phyloP scores from a whole-genome alignment of 1,284 basidiomycete genomes.

The Butyriboletus regius region DNA sequence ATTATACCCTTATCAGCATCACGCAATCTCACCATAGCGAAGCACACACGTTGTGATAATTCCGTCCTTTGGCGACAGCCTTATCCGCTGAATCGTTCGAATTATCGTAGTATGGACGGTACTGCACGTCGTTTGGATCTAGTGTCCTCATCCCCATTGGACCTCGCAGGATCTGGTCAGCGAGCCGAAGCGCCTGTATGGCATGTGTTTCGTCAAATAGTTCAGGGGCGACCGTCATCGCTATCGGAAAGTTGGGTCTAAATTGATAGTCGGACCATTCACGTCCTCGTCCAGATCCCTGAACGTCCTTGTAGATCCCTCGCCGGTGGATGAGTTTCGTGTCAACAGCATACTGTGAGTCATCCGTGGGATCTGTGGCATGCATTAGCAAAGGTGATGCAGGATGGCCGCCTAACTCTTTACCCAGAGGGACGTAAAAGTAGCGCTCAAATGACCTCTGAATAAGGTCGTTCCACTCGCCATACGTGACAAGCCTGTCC shows the following conservation, averaged over 20 bases:
- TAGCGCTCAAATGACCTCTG: slow-evolving; percentile 82
- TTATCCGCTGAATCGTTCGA: slow-evolving; percentile 79
- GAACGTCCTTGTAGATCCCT: slow-evolving; percentile 98
- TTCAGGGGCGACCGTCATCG: slow-evolving; percentile 96
- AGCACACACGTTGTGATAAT: slow-evolving; percentile 68
- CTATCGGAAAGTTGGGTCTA: slow-evolving; percentile 86
- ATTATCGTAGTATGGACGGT: slow-evolving; percentile 86
- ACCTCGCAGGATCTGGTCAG: slow-evolving; percentile 68
- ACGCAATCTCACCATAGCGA: neutral
- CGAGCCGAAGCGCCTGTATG: slow-evolving; percentile 66
- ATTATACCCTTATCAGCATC: slow-evolving; percentile 9
- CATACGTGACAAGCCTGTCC: slow-evolving; percentile 73
- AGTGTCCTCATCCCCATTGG: slow-evolving; percentile 93
- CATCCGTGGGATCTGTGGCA: slow-evolving; percentile 58
- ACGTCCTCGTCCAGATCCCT: slow-evolving; percentile 75
- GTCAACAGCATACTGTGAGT: slow-evolving; percentile 67
- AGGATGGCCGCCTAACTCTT: slow-evolving; percentile 17
- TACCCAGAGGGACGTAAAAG: slow-evolving; percentile 84
- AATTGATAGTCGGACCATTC: slow-evolving; percentile 97
- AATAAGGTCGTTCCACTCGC: slow-evolving; percentile 82
- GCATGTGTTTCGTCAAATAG: slow-evolving; percentile 80
- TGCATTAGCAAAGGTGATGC: slow-evolving; percentile 1
- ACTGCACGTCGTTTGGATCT: slow-evolving; percentile 77
- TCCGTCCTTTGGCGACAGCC: slow-evolving; percentile 81
- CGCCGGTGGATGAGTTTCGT: slow-evolving; percentile 74